Conservation (phyloP, 148 eudicot genomes). For the Camellia japonica region DNA sequence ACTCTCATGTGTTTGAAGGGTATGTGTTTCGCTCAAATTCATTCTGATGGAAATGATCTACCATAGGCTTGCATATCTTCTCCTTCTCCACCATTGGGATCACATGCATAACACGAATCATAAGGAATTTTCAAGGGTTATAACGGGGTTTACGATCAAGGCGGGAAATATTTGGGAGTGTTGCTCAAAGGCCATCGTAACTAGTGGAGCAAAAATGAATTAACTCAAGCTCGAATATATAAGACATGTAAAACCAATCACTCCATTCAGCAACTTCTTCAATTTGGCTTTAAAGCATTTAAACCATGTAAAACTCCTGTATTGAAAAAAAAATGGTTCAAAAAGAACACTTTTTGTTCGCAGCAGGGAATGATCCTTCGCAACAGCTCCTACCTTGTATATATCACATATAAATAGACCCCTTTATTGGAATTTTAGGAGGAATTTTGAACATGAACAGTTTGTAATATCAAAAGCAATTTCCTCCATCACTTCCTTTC, state of each 20-base stretch:
- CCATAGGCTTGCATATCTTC: too few species aligned
- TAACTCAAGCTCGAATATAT: neutral
- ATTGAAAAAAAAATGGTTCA: neutral
- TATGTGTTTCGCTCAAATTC: too few species aligned
- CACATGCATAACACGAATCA: too few species aligned
- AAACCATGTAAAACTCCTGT: neutral
- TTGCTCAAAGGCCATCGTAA: neutral
- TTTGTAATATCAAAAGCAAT: constrained; percentile 10
- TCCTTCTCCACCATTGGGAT: too few species aligned
- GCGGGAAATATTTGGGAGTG: too few species aligned
- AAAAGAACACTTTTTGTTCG: neutral
- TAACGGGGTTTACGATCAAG: too few species aligned
- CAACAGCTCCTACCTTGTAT: neutral
- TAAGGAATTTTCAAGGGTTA: too few species aligned
- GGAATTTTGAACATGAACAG: neutral
- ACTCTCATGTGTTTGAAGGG: too few species aligned
- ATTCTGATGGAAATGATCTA: too few species aligned
- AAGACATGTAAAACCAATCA: neutral
- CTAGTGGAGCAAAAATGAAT: neutral
- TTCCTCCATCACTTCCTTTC: neutral
- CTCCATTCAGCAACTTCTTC: neutral
- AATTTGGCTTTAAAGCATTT: neutral
- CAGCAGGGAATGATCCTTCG: neutral
- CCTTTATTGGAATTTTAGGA: neutral
- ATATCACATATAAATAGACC: neutral